phyloP scores from a whole-genome alignment of 2,329 filamentous ascomycete genomes.

The Dactylellina haptotyla region DNA sequence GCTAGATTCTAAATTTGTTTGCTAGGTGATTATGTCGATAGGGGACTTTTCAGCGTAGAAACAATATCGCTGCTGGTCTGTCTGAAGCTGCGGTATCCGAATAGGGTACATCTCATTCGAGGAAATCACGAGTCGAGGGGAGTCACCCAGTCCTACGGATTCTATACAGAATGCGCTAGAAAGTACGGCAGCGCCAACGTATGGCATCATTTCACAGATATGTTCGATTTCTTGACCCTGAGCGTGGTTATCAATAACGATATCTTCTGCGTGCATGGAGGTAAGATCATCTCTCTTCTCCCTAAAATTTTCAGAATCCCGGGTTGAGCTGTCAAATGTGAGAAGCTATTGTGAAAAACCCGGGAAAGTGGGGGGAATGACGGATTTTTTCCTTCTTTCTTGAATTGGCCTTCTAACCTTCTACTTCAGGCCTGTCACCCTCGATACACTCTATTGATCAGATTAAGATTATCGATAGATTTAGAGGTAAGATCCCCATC shows the following conservation, averaged over 20 bases:
- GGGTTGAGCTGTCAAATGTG: conserved; percentile 5
- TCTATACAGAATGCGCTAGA: conserved; percentile 96
- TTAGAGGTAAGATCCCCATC: conserved; percentile 66
- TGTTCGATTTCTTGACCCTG: conserved; percentile 98
- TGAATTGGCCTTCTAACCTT: conserved; percentile 22
- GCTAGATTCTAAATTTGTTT: conserved; percentile 61
- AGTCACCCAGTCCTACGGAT: conserved; percentile 98
- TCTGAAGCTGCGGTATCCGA: conserved; percentile 94
- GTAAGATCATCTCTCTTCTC: conserved; percentile 60
- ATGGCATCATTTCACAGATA: conserved; percentile 99
- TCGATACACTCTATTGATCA: conserved; percentile 98
- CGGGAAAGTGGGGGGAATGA: conserved; percentile 40
- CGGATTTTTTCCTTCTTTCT: not conserved
- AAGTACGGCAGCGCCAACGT: conserved; percentile 99
- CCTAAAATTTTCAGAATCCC: conserved; percentile 7
- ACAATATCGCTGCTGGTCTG: conserved; percentile 98
- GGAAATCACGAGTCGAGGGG: conserved; percentile 98
- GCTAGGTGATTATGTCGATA: conserved; percentile 90
- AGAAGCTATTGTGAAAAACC: conserved; percentile 19
- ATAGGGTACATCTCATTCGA: conserved; percentile 93
- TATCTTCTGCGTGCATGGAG: conserved; percentile 98
- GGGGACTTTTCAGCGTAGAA: conserved; percentile 97
- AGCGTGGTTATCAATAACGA: conserved; percentile 98
- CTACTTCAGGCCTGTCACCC: conserved; percentile 74
- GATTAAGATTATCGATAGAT: conserved; percentile 97